A percentile compares a stretch with the other conserved stretches of the same genome.
These are phyloP conservation scores for Boletus semigastroideus DNA, from an alignment of 1,284 basidiomycete genomes.

Conservation along the genomic window DNA sequence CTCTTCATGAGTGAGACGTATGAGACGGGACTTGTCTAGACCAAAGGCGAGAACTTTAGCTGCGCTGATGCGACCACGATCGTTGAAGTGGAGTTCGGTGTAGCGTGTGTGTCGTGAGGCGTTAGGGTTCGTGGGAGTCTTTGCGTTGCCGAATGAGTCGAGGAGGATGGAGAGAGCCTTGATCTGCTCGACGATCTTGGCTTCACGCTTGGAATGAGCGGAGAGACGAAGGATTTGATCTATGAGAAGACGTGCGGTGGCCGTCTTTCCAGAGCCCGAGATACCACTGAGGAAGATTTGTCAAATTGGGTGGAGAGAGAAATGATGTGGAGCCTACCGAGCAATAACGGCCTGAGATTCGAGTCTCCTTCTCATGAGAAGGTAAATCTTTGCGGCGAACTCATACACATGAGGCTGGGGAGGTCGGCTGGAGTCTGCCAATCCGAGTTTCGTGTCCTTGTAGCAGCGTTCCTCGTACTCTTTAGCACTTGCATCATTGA, in stretches of 20 bases:
- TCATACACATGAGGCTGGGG: slow-evolving; percentile 89
- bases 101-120: slow-evolving; percentile 88
- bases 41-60: slow-evolving; percentile 85
- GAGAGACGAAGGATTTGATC: slow-evolving; percentile 84
- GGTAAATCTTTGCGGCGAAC: slow-evolving; percentile 79
- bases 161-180: slow-evolving; percentile 75
- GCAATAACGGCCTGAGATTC: slow-evolving; percentile 83
- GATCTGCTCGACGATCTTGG: slow-evolving; percentile 77
- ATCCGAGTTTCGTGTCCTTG: slow-evolving; percentile 68
- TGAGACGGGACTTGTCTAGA: slow-evolving; percentile 85
- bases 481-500: slow-evolving; percentile 79
- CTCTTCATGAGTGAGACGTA: slow-evolving; percentile 76
- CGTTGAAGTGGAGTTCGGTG: slow-evolving; percentile 89
- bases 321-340: slow-evolving; percentile 51
- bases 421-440: slow-evolving; percentile 58
- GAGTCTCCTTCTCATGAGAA: slow-evolving; percentile 76
- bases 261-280: slow-evolving; percentile 87
- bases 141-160: slow-evolving; percentile 89
- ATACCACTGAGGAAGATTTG: slow-evolving; percentile 60
- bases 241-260: slow-evolving; percentile 71
- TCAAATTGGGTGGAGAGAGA: slow-evolving; percentile 15
- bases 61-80: slow-evolving; percentile 71
- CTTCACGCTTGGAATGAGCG: slow-evolving; percentile 74
- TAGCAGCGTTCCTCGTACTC: slow-evolving; percentile 82
- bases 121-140: slow-evolving; percentile 85